Evolutionary conservation across 345 rosid species (phyloP), one percentile per base, ranked within the genome.

Genomic region (Boechera divaricarpa): DNA sequence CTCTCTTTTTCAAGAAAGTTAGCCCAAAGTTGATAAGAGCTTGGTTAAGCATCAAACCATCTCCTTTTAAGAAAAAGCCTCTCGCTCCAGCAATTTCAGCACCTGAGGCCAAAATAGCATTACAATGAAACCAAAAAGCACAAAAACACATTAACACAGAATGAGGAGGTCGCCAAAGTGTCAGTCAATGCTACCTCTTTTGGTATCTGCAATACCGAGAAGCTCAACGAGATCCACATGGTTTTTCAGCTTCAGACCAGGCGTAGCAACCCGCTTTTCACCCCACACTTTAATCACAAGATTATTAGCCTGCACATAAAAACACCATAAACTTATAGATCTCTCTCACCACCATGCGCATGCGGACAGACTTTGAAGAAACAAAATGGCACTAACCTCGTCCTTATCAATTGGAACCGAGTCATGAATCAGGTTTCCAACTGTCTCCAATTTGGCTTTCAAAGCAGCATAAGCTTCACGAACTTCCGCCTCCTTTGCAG

Each of bases 141-240:
- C 2, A 57, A 29, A 71, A 33, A 31, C 5, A 29, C 16, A 56
- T 3, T 2, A 24, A 41, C 21, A 10, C 16, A 5, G 39, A 64
- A 4, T 36, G 7, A 42, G 15, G 33, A 52, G 15, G 33, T 12
- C 35, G n/a, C 26, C 44, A 61, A 51, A 58, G 29, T 31, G 35
- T 55, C 6, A 70, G 52, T 6, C 39, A 77, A 53, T 10, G 18
- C n/a, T 80, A 92, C 98, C 98, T 86, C 76, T 94, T 81, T 88
- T 90, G 55, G 71, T 51, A 73, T 94, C 93, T 0, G 97, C 97
- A 64, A 94, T 88, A 12, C 82, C 98, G 35, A 90, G 88, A 76
- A 88, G 90, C 78, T 94, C 97, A 67, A 94, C 92, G 12, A 94
- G 98, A 64, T 94, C 97, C 16, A 94, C 97, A 80, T 94, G 98